Conservation (phyloP, 1,139 yeast genomes). For the Hyphopichia wangnamkhiaoensis region DNA sequence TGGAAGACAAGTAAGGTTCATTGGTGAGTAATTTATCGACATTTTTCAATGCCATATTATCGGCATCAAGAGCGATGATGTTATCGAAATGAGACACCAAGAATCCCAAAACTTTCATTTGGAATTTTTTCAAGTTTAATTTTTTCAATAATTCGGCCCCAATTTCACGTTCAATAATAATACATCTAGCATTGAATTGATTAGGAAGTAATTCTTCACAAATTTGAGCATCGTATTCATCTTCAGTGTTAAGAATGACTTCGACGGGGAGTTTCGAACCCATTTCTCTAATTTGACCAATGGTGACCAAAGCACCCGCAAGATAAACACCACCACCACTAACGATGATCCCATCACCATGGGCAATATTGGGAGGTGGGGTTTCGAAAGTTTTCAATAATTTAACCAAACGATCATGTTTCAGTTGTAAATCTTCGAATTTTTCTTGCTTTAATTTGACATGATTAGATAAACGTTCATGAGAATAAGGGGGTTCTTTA, state of each 20-base stretch:
- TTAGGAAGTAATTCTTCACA: slow-evolving; percentile 31
- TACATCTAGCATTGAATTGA: slow-evolving; percentile 31
- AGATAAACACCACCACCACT: slow-evolving; percentile 31
- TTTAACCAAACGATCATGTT: slow-evolving; percentile 28
- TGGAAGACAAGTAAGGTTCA: slow-evolving; percentile 27
- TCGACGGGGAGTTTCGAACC: slow-evolving; percentile 40
- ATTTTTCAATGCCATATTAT: slow-evolving; percentile 34
- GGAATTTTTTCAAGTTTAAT: slow-evolving; percentile 24
- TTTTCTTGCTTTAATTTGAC: slow-evolving; percentile 21
- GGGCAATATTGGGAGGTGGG: slow-evolving; percentile 24
- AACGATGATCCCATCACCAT: slow-evolving; percentile 40
- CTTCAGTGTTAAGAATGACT: slow-evolving; percentile 26
- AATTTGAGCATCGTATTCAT: slow-evolving; percentile 27
- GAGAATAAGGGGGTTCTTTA: slow-evolving; percentile 16
- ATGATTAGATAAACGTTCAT: slow-evolving; percentile 18
- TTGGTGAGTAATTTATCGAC: slow-evolving; percentile 28
- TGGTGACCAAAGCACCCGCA: slow-evolving; percentile 30
- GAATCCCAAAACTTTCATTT: slow-evolving; percentile 33
- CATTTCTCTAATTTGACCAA: slow-evolving; percentile 33
- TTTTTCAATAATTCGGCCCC: slow-evolving; percentile 21
- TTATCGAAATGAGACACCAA: slow-evolving; percentile 37
- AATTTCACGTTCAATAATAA: slow-evolving; percentile 28
- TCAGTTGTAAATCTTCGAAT: slow-evolving; percentile 20
- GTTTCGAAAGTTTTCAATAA: slow-evolving; percentile 23
- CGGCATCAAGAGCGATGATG: slow-evolving; percentile 36